Conservation (phyloP, 768 basidiomycete species). For the Kwoniella dejecticola region DNA sequence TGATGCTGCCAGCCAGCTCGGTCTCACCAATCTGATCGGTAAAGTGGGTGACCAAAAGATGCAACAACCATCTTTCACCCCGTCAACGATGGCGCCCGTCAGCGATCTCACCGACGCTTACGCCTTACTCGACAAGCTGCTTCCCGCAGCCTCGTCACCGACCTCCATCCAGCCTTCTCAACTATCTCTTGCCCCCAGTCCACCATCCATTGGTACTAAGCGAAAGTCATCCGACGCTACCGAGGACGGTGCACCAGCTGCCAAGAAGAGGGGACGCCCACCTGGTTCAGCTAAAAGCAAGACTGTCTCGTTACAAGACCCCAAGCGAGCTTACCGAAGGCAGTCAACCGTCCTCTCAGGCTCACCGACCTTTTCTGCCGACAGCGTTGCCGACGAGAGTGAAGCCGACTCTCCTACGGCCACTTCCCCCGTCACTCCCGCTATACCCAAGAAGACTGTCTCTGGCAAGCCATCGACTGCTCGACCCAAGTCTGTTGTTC, state of each 20-base stretch:
- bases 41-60: slow-evolving; percentile 9
- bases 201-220: slow-evolving; percentile 26
- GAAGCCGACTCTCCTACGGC: slow-evolving; percentile 17
- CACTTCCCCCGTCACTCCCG: slow-evolving; percentile 5
- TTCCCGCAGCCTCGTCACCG: slow-evolving; percentile 17
- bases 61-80: neutral
- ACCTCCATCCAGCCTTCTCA: slow-evolving; percentile 16
- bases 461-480: slow-evolving; percentile 40
- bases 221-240: slow-evolving; percentile 30
- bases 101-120: slow-evolving; percentile 19
- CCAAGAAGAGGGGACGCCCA: slow-evolving; percentile 34
- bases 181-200: slow-evolving; percentile 18
- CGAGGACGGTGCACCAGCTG: slow-evolving; percentile 12
- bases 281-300: slow-evolving; percentile 25
- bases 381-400: slow-evolving; percentile 3
- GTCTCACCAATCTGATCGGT: slow-evolving; percentile 28
- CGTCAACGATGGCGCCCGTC: neutral
- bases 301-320: slow-evolving; percentile 12
- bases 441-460: slow-evolving; percentile 27
- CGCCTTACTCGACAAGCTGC: slow-evolving; percentile 20
- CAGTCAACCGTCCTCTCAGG: slow-evolving; percentile 12
- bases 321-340: slow-evolving; percentile 13
- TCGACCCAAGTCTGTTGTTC: slow-evolving; percentile 43
- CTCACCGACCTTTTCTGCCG: slow-evolving; percentile 13
- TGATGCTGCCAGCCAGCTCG: slow-evolving; percentile 32